Conservation (phyloP, 2,329 filamentous ascomycete genomes). For the Epichloe gansuensis region DNA sequence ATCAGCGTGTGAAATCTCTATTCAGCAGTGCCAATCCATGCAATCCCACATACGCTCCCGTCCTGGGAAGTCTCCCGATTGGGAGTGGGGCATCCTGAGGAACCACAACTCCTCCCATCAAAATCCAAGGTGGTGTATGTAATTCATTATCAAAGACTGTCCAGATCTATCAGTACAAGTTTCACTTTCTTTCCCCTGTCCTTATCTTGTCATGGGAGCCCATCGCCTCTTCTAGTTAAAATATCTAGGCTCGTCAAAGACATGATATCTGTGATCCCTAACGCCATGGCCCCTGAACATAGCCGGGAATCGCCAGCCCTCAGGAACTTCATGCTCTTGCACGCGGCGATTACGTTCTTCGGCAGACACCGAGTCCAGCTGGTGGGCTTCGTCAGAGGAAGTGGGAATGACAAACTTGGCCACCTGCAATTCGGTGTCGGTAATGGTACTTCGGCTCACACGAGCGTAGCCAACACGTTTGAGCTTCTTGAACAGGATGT, state of each 20-base stretch:
- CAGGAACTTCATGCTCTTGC: constrained; percentile 60
- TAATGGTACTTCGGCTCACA: constrained; percentile 81
- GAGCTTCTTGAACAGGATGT: constrained; percentile 88
- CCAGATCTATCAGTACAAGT: background rate
- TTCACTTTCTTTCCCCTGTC: background rate
- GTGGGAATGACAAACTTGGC: constrained; percentile 82
- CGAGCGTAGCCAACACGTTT: constrained; percentile 80
- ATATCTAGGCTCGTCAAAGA: constrained; percentile 85
- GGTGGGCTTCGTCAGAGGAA: constrained; percentile 42
- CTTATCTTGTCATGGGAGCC: background rate
- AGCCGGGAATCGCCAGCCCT: constrained; percentile 70
- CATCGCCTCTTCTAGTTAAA: constrained; percentile 24
- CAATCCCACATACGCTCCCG: too few relatives aligned
- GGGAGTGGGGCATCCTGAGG: too few relatives aligned
- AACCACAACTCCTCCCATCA: too few relatives aligned
- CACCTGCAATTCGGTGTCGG: constrained; percentile 92
- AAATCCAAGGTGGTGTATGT: too few relatives aligned
- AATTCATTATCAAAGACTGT: too few relatives aligned
- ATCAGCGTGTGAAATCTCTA: too few relatives aligned
- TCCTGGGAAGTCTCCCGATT: too few relatives aligned
- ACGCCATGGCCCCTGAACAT: constrained; percentile 79
- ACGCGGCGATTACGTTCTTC: constrained; percentile 48
- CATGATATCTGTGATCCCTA: constrained; percentile 83
- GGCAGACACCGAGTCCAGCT: constrained; percentile 26
- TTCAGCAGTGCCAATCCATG: too few relatives aligned